These are phyloP conservation scores for Seminavis robusta DNA, from an alignment of 108 stramenopile genomes.

Conservation along the genomic window DNA sequence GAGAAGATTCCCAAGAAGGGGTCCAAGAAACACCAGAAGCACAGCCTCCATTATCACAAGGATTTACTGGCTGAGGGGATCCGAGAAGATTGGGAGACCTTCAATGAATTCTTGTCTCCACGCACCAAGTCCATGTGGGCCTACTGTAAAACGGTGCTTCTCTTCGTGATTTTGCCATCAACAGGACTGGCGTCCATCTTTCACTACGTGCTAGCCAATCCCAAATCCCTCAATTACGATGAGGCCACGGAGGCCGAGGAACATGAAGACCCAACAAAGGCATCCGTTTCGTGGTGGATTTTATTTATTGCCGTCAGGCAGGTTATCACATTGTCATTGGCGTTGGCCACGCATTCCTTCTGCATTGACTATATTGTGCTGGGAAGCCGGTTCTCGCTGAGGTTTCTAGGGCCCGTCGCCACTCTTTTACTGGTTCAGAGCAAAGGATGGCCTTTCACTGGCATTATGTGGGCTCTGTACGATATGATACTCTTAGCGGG, in stretches of 20 bases:
- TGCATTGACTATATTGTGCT: slow-evolving; percentile 49
- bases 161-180: no score
- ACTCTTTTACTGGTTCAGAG: slow-evolving; percentile 55
- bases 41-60: no score
- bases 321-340: slow-evolving; percentile 17
- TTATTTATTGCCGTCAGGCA: slow-evolving; percentile 21
- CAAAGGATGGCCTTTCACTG: slow-evolving; percentile 49
- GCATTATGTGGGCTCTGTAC: slow-evolving; percentile 34
- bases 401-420: slow-evolving; percentile 35
- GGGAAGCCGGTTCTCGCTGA: slow-evolving; percentile 30
- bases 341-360: slow-evolving; percentile 13
- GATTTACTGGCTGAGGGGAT: no score
- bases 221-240: no score
- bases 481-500: slow-evolving; percentile 38
- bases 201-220: no score
- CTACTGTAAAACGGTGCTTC: no score
- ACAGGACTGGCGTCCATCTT: no score
- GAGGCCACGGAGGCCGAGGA: not conserved
- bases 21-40: no score
- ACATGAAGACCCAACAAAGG: not conserved
- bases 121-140: no score
- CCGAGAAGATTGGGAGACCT: no score
- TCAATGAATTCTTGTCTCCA: no score
- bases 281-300: slow-evolving; percentile 34
- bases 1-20: no score